Base-by-base conservation (phyloP, 176 grass and related monocot genomes). In the Eragrostis nindensis region DNA sequence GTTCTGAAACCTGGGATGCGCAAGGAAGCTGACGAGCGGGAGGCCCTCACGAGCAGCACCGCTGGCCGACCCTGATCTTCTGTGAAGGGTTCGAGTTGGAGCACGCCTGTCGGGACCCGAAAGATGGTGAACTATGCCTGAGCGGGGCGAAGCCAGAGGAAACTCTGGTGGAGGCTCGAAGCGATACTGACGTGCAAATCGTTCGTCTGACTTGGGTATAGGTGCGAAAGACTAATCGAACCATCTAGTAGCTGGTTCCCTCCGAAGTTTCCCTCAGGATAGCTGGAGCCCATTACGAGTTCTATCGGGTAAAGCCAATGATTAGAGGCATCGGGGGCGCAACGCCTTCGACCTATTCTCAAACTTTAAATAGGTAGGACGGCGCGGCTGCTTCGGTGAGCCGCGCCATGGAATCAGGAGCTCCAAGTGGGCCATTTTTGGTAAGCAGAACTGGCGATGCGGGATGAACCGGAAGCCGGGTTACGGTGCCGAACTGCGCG, bases 1-100 rank as follows among this genome's bases (percentile, higher is more conserved):
- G n/a, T n/a, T n/a, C n/a, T n/a, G n/a, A n/a, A n/a, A n/a, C n/a
- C n/a, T n/a, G n/a, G n/a, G n/a, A n/a, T 90, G 79, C n/a, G n/a
- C n/a, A n/a, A n/a, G n/a, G n/a, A n/a, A n/a, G n/a, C n/a, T n/a
- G n/a, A n/a, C n/a, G n/a, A n/a, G n/a, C n/a, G n/a, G n/a, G n/a
- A n/a, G n/a, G n/a, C n/a, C n/a, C n/a, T n/a, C n/a, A n/a, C n/a
- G n/a, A n/a, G n/a, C n/a, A n/a, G 66, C 84, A 87, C 85, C 80
- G 76, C 75, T 78, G 83, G 86, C 90, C 86, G 61, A 89, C 86
- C 82, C 79, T 14, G 86, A 89, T 86, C 86, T 92, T 92, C 25
- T 86, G 65, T 84, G 90, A 89, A 89, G 90, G 90, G 86, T 89
- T 92, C 90, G 86, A 92, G 90, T 89, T 80, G 90, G 86, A 92